These are phyloP conservation scores for Forsythia viridissima DNA, from an alignment of 257 asterid species.

Conservation along the genomic window DNA sequence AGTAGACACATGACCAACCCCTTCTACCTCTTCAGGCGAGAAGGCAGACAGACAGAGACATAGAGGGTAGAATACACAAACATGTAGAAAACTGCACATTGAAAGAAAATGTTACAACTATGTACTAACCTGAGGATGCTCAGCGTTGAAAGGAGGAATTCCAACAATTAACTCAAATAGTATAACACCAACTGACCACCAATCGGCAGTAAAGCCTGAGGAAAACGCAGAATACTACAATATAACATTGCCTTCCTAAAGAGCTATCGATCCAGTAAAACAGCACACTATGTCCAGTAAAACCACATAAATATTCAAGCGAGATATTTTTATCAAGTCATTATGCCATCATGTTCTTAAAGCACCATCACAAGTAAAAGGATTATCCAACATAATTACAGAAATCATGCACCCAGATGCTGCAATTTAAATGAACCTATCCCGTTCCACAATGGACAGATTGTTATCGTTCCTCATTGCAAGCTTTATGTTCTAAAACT, in stretches of 20 bases:
- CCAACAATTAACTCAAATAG: slow-evolving; percentile 97
- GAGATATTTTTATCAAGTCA: not conserved
- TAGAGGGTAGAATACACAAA: not conserved
- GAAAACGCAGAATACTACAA: slow-evolving; percentile 20
- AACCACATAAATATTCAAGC: not conserved
- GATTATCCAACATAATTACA: not conserved
- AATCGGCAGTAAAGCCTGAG: slow-evolving; percentile 92
- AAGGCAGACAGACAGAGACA: not conserved
- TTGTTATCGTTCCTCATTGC: not conserved
- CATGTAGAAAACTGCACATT: not conserved
- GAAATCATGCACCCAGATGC: not conserved
- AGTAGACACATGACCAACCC: not conserved
- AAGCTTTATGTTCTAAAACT: not conserved
- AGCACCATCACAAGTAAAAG: not conserved
- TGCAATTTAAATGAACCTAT: not conserved
- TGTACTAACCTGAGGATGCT: slow-evolving; percentile 86
- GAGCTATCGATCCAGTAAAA: not conserved
- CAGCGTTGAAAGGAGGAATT: slow-evolving; percentile 98
- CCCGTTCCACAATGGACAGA: not conserved
- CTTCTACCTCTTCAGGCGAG: not conserved
- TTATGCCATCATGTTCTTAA: not conserved
- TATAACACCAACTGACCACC: slow-evolving; percentile 99
- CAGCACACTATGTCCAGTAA: not conserved
- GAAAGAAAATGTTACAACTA: slow-evolving; percentile 3
- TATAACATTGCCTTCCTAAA: not conserved